Conservation (phyloP, 2,329 filamentous ascomycete species). For the Fusarium xylarioides region DNA sequence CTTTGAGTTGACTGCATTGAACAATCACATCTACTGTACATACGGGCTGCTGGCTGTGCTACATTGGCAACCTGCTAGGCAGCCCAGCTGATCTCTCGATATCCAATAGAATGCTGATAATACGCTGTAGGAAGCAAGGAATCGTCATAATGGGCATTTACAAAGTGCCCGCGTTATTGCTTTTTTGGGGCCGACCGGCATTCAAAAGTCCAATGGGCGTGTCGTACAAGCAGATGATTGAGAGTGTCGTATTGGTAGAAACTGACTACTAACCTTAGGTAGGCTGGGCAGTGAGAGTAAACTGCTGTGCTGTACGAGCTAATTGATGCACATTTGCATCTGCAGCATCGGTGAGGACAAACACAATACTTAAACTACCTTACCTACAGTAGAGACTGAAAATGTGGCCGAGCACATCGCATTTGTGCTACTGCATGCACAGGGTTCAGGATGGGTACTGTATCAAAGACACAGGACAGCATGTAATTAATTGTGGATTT, state of each 20-base stretch:
- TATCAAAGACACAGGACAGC: background rate
- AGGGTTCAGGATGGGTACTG: conserved; percentile 1
- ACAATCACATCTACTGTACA: conserved; percentile 1
- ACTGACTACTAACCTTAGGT: background rate
- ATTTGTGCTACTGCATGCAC: conserved; percentile 29
- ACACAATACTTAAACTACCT: background rate
- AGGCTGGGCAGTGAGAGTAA: conserved; percentile 1
- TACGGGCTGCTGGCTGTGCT: conserved; percentile 16
- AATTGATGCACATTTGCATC: conserved; percentile 21
- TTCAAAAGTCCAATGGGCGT: conserved; percentile 28
- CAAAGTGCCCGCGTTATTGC: conserved; percentile 24
- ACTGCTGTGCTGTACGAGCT: conserved; percentile 6
- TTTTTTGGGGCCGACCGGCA: conserved; percentile 23
- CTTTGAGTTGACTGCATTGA: background rate
- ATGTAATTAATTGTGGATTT: conserved; percentile 18
- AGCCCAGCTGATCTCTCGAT: conserved; percentile 25
- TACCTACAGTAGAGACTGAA: conserved; percentile 19
- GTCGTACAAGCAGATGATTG: conserved; percentile 10
- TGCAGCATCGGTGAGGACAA: conserved; percentile 22
- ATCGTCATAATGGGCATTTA: conserved; percentile 31
- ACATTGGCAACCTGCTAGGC: conserved; percentile 25
- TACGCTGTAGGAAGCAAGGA: conserved; percentile 20
- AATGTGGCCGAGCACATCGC: conserved; percentile 22
- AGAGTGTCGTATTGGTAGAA: conserved; percentile 18
- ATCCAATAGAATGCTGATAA: conserved; percentile 24